These are phyloP conservation scores for Rhizopus stolonifer DNA, from an alignment of 371 early-diverging fungal species.

Conservation along the genomic window DNA sequence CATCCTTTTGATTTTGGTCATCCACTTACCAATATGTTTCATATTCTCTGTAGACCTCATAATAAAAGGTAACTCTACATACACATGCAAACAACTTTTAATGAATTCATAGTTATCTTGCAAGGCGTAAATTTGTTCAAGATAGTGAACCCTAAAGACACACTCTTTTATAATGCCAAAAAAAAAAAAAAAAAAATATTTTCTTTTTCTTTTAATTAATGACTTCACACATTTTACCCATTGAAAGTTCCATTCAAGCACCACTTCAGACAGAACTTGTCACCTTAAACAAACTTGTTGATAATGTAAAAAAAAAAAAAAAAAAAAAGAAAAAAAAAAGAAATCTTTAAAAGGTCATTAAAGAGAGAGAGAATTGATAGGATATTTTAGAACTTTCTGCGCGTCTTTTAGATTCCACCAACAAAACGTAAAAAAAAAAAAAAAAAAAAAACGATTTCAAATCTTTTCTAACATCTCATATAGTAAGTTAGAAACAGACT, in stretches of 20 bases:
- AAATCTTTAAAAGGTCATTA: no score
- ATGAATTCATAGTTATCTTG: constrained; percentile 18
- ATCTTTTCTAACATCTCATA: constrained; percentile 22
- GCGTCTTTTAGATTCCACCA: constrained; percentile 29
- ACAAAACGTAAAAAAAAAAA: background rate
- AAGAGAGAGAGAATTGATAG: no score
- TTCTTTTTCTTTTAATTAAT: constrained; percentile 13
- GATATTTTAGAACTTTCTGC: constrained; percentile 47
- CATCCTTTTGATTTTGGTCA: constrained; percentile 54
- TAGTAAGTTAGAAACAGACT: constrained; percentile 1
- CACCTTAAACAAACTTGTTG: constrained; percentile 29
- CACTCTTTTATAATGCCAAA: no score
- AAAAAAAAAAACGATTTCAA: constrained; percentile 4
- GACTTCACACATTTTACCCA: constrained; percentile 28
- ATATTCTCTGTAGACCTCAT: constrained; percentile 57
- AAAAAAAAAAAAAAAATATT: no score
- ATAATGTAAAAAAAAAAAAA: constrained; percentile 21
- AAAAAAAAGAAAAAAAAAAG: background rate
- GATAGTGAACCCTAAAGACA: constrained; percentile 1
- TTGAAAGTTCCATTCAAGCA: constrained; percentile 23
- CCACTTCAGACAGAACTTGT: constrained; percentile 42
- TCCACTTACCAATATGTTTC: constrained; percentile 47
- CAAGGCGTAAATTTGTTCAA: constrained; percentile 21
- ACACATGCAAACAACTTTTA: background rate
- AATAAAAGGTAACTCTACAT: constrained; percentile 51